Evolutionary conservation across 768 basidiomycete species (phyloP), one percentile per base, ranked within the genome.

Genomic region (Favolaschia claudopus): DNA sequence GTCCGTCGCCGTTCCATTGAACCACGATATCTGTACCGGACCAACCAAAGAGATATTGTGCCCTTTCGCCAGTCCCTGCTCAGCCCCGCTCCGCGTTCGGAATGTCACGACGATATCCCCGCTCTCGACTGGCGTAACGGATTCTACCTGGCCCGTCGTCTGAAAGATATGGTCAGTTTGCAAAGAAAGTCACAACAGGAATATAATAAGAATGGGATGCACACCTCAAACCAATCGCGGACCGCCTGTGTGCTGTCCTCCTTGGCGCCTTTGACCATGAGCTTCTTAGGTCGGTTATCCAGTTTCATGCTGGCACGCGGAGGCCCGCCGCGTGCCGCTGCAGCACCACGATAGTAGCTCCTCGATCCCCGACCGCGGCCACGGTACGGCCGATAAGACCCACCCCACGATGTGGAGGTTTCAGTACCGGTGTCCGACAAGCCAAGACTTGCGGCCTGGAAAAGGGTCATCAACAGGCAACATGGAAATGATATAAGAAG

Each of bases 231-330:
- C 91, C 92, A 96, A 65, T 92, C 88, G 61, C 84, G 85, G 58
- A 95, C 76, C 7, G 84, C 81, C 60, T 88, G 85, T 29, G 86
- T 60, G 28, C 78, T 77, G 19, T 82, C 80, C 32, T 79, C 74
- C 17, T 70, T 73, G 9, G 84, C 85, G 33, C 89, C 91, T 68
- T 92, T 89, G 27, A 97, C 78, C 20, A 90, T 74, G 22, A 97
- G 76, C 72, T 85, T 89, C 76, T 88, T 91, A 10, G 95, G 91
- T 17, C 95, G 86, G 68, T 95, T 94, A 72, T 97, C 95, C 27
- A 97, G 84, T 69, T 91, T 91, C 89, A 96, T 91, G 67, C 88
- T 93, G 10, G 80, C 77, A 37, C 89, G 83, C 10, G 87, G 80
- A 42, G 85, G 81, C 3, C 85, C 87, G 55, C 92, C 91, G 40